A percentile compares a stretch with the other conserved stretches of the same genome.
These are phyloP conservation scores for Apiotrichum brassicae DNA, from an alignment of 1,284 basidiomycete genomes.

Conservation along the genomic window DNA sequence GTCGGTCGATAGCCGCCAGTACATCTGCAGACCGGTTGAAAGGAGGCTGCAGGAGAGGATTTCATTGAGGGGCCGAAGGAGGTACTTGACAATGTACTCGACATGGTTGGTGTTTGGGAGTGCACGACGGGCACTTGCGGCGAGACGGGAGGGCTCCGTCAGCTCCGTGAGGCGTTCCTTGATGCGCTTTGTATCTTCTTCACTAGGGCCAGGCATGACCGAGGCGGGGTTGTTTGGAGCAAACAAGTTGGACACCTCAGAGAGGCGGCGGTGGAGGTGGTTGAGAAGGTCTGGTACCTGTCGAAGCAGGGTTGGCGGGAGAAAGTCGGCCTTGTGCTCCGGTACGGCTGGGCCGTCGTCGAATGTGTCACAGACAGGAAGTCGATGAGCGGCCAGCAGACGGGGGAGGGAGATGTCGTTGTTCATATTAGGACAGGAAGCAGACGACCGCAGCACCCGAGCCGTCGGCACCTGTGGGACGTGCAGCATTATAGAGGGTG, in stretches of 20 bases:
- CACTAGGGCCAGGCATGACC: not conserved
- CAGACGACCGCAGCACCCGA: too few species aligned
- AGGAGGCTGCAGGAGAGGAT: slow-evolving; percentile 12
- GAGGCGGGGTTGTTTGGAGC: not conserved
- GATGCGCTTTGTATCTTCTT: slow-evolving; percentile 4
- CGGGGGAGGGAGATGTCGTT: too few species aligned
- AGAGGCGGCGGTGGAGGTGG: not conserved
- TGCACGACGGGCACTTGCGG: not conserved
- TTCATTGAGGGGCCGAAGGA: slow-evolving; percentile 13
- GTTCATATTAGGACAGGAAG: too few species aligned
- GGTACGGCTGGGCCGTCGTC: not conserved
- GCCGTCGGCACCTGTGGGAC: too few species aligned
- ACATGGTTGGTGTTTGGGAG: not conserved
- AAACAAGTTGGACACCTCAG: not conserved
- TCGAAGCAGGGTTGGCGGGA: not conserved
- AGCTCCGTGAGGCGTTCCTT: not conserved
- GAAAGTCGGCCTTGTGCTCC: not conserved
- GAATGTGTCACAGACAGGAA: not conserved
- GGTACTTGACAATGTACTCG: slow-evolving; percentile 6
- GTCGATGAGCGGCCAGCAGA: not conserved
- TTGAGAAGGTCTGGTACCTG: not conserved
- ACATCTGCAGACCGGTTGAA: slow-evolving; percentile 3
- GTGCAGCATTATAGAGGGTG: too few species aligned
- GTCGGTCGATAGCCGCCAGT: slow-evolving; percentile 4
- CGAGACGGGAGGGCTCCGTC: not conserved